A percentile compares a stretch with the other conserved stretches of the same genome.
Evolutionary conservation across 768 basidiomycete genomes (phyloP).

Genomic region (Fibroporia radiculosa): DNA sequence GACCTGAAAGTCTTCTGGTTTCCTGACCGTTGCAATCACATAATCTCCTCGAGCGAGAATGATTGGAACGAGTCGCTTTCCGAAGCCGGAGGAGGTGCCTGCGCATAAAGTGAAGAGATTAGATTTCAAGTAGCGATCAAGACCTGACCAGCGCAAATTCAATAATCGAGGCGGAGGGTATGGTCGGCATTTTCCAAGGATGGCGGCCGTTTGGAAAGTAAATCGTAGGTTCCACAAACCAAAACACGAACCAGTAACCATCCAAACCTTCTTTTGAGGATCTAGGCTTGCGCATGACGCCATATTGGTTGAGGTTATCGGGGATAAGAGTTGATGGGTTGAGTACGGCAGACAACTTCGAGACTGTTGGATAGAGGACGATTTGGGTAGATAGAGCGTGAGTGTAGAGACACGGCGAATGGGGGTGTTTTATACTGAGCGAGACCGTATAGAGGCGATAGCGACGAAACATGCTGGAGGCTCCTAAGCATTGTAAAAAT

Average conservation of each 20-base stretch:
- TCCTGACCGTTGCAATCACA: constrained; percentile 12
- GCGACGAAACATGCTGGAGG: too few species aligned
- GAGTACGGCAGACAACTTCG: too few species aligned
- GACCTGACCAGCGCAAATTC: background rate
- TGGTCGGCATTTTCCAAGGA: background rate
- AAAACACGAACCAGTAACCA: constrained; percentile 2
- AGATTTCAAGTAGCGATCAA: background rate
- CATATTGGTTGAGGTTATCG: too few species aligned
- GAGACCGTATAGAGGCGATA: too few species aligned
- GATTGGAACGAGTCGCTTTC: background rate
- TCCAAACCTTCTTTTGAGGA: constrained; percentile 1
- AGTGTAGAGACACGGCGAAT: too few species aligned
- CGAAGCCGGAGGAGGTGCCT: constrained; percentile 4
- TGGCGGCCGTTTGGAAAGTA: background rate
- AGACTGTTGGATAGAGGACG: too few species aligned
- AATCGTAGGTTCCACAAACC: background rate
- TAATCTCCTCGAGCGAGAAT: constrained; percentile 19
- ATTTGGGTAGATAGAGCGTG: too few species aligned
- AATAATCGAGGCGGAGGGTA: background rate
- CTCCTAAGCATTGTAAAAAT: too few species aligned
- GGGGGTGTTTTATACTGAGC: too few species aligned
- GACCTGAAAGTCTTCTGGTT: constrained; percentile 1
- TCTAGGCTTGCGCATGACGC: background rate
- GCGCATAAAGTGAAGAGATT: background rate
- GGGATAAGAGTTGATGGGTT: too few species aligned